These are phyloP conservation scores for Sophora flavescens DNA, from an alignment of 306 rosid genomes.

Conservation along the genomic window DNA sequence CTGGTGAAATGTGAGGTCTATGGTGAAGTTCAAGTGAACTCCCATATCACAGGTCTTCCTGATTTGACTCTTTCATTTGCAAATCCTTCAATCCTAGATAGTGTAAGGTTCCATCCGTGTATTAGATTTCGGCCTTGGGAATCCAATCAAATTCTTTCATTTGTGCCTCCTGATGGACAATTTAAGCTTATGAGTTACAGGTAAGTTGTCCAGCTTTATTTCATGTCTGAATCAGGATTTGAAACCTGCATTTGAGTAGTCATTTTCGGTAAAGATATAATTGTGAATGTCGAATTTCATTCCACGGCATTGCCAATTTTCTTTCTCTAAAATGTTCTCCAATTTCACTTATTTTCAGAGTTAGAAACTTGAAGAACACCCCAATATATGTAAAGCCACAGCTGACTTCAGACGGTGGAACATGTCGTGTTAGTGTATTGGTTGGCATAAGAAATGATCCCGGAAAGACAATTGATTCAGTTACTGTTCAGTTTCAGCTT, in stretches of 20 bases:
- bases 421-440: constrained; percentile 77
- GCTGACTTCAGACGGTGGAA: constrained; percentile 81
- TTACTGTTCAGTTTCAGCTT: constrained; percentile 76
- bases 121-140: constrained; percentile 94
- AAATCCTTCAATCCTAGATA: constrained; percentile 88
- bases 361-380: constrained; percentile 85
- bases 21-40: constrained; percentile 95
- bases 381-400: constrained; percentile 95
- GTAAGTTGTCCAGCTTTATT: constrained; percentile 47
- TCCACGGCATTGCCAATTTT: constrained; percentile 11
- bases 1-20: constrained; percentile 87
- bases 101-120: constrained; percentile 94
- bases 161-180: constrained; percentile 97
- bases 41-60: constrained; percentile 91
- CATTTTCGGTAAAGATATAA: constrained; percentile 24
- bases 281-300: constrained; percentile 2
- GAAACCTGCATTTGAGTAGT: constrained; percentile 12
- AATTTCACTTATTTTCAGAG: constrained; percentile 60
- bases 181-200: constrained; percentile 97
- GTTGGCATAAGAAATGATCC: constrained; percentile 89
- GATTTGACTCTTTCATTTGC: constrained; percentile 87
- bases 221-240: constrained; percentile 37
- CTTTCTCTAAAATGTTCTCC: constrained; percentile 31
- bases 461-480: constrained; percentile 81
- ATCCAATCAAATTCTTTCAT: constrained; percentile 83